These are phyloP conservation scores for Alternaria viburni DNA, from an alignment of 2,329 filamentous ascomycete genomes.

Conservation along the genomic window DNA sequence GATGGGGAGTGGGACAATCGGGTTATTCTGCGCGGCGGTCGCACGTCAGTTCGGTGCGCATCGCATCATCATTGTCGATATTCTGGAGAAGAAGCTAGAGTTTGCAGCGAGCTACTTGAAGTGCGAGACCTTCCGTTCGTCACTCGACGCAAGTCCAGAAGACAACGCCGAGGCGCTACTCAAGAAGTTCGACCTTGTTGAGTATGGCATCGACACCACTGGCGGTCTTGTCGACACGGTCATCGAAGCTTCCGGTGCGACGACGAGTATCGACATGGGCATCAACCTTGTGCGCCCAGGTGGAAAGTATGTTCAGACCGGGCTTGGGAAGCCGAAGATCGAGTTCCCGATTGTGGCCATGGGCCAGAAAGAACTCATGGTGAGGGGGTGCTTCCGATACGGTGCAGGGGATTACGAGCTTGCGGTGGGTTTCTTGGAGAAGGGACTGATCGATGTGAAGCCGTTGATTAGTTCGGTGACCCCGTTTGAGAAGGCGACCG, in stretches of 20 bases:
- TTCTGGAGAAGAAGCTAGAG: conserved; percentile 78
- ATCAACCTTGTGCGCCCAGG: conserved; percentile 90
- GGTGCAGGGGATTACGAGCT: conserved; percentile 41
- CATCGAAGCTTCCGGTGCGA: conserved; percentile 91
- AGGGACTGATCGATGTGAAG: conserved; percentile 31
- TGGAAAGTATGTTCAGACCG: conserved; percentile 94
- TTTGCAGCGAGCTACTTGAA: conserved; percentile 81
- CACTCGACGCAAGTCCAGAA: conserved; percentile 64
- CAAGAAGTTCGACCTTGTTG: conserved; percentile 70
- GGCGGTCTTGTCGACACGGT: conserved; percentile 82
- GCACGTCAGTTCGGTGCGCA: conserved; percentile 72
- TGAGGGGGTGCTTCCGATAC: conserved; percentile 44
- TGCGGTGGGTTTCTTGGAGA: conserved; percentile 32
- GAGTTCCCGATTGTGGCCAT: conserved; percentile 91
- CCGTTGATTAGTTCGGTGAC: conserved; percentile 38
- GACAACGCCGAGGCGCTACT: conserved; percentile 63
- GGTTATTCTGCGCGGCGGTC: conserved; percentile 80
- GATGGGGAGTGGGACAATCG: conserved; percentile 91
- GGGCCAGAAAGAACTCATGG: conserved; percentile 78
- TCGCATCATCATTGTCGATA: conserved; percentile 89
- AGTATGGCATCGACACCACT: conserved; percentile 46
- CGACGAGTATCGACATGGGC: conserved; percentile 82
- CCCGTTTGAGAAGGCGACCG: conserved; percentile 36
- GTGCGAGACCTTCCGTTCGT: conserved; percentile 77
- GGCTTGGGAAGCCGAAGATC: conserved; percentile 90